Percentiles rank a stretch among this genome's conserved stretches.
Conservation (phyloP, 1,139 yeast genomes). For the Candida glucosophila region DNA sequence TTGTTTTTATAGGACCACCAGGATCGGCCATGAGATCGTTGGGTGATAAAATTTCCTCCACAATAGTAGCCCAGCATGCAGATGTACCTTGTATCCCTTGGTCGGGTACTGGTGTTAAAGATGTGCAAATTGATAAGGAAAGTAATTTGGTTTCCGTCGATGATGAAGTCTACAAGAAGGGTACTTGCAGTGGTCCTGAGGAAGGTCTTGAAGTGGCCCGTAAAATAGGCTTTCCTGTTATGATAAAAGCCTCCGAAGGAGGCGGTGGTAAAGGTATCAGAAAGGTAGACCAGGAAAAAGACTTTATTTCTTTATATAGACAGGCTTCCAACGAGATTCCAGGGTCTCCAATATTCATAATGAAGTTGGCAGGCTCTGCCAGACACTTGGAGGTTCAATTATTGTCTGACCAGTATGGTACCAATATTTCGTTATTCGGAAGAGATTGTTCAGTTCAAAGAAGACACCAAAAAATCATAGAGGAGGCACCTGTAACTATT, state of each 20-base stretch:
- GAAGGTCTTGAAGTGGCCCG: conserved; percentile 82
- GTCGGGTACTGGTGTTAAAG: conserved; percentile 96
- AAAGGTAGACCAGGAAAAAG: conserved; percentile 73
- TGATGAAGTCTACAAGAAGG: conserved; percentile 73
- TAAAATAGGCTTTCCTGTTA: conserved; percentile 88
- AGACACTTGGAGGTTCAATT: conserved; percentile 94
- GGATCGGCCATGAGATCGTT: conserved; percentile 99
- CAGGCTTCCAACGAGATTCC: conserved; percentile 95
- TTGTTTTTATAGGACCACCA: conserved; percentile 95
- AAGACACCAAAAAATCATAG: conserved; percentile 94
- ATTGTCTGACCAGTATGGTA: conserved; percentile 92
- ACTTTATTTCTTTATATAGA: conserved; percentile 60
- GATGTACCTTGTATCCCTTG: conserved; percentile 97
- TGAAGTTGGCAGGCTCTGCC: conserved; percentile 92
- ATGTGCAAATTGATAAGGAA: conserved; percentile 56
- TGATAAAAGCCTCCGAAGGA: conserved; percentile 97
- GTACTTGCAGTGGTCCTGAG: conserved; percentile 80
- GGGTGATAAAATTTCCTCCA: conserved; percentile 95
- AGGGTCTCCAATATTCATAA: conserved; percentile 90
- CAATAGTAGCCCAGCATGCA: conserved; percentile 98
- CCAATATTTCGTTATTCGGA: conserved; percentile 86
- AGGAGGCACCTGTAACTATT: conserved; percentile 94
- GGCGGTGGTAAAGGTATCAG: conserved; percentile 99
- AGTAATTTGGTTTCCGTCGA: conserved; percentile 84
- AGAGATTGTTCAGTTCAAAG: conserved; percentile 97